Percentiles rank a stretch among this genome's conserved stretches.
These are phyloP conservation scores for Zygotorulaspora sp. DNA, from an alignment of 805 yeast genomes.

Conservation along the genomic window DNA sequence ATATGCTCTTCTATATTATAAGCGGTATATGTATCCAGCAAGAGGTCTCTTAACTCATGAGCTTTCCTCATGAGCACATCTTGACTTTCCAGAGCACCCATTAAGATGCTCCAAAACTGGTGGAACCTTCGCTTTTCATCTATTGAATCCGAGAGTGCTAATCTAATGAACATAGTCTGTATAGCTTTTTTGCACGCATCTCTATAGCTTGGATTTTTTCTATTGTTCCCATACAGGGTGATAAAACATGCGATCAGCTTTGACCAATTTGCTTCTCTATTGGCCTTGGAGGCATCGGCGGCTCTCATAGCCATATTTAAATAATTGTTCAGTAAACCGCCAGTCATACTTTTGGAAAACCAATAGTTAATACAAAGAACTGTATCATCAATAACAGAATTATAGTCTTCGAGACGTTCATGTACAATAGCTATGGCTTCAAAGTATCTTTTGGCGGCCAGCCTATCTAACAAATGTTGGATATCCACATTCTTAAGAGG, in stretches of 20 bases:
- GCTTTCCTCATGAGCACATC: conserved; percentile 46
- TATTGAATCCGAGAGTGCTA: conserved; percentile 19
- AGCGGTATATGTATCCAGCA: conserved; percentile 60
- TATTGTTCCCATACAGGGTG: conserved; percentile 11
- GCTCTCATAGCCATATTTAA: conserved; percentile 17
- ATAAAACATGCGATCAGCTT: conserved; percentile 23
- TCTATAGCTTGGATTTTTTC: conserved; percentile 1
- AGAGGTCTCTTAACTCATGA: conserved; percentile 53
- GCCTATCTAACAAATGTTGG: conserved; percentile 9
- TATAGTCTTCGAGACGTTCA: conserved; percentile 15
- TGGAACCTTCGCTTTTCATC: conserved; percentile 18
- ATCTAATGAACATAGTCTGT: conserved; percentile 21
- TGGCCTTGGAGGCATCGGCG: conserved; percentile 7
- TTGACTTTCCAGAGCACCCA: conserved; percentile 49
- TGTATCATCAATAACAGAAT: conserved; percentile 18
- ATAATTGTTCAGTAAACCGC: conserved; percentile 7
- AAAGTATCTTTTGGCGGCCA: conserved; percentile 14
- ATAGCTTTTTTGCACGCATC: conserved; percentile 16
- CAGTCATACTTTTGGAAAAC: conserved; percentile 9
- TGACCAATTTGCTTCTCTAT: conserved; percentile 23
- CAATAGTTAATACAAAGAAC: conserved; percentile 16
- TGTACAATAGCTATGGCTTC: conserved; percentile 22
- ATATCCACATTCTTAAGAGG: conserved; percentile 15
- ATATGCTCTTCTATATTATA: conserved; percentile 61
- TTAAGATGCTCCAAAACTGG: conserved; percentile 53